These are phyloP conservation scores for Dendrobium catenatum DNA, from an alignment of 106 monocot species.

Conservation along the genomic window DNA sequence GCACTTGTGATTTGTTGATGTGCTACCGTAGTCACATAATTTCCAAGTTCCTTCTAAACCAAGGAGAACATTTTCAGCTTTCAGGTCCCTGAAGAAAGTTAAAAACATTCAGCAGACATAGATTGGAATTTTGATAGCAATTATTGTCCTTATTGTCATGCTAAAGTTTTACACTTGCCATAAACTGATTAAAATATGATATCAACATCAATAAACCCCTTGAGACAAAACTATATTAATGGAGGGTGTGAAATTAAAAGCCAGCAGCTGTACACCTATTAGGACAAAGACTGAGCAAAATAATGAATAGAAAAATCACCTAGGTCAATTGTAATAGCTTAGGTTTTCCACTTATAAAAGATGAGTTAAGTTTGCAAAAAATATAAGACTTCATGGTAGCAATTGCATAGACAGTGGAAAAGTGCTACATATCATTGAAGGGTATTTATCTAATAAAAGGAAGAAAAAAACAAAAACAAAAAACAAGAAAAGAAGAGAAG, in stretches of 20 bases:
- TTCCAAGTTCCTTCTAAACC: conserved; percentile 89
- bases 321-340: background rate
- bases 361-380: background rate
- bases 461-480: background rate
- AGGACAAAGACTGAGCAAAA: background rate
- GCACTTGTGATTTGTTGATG: conserved; percentile 88
- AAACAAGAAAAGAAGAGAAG: background rate
- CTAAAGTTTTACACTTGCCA: background rate
- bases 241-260: background rate
- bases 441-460: background rate
- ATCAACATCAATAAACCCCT: background rate
- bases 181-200: background rate
- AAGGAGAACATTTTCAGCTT: conserved; percentile 95
- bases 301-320: background rate
- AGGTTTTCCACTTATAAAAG: background rate
- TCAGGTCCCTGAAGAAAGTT: conserved; percentile 58
- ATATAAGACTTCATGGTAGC: background rate
- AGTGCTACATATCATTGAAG: background rate
- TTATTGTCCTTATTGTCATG: background rate
- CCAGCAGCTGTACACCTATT: background rate
- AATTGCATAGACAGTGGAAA: background rate
- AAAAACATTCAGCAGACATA: background rate
- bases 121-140: background rate
- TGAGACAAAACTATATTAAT: background rate
- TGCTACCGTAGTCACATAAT: conserved; percentile 96